These are phyloP conservation scores for Fusarium vanettenii DNA, from an alignment of 2,329 filamentous ascomycete species.

Conservation along the genomic window DNA sequence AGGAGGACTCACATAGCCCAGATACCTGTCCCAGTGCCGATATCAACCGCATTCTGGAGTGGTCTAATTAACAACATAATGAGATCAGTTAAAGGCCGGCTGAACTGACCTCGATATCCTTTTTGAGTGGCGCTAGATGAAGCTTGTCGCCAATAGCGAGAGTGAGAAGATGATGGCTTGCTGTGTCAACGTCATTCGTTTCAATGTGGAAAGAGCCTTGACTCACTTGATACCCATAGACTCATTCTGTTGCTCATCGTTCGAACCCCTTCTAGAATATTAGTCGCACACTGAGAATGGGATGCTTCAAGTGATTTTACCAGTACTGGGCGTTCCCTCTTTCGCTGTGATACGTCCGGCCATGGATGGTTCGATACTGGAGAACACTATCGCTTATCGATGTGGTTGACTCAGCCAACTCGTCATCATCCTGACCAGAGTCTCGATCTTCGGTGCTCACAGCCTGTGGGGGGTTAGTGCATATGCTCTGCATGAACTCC, in stretches of 20 bases:
- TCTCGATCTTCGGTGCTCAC: not conserved
- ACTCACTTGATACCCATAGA: slow-evolving; percentile 16
- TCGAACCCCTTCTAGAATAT: not conserved
- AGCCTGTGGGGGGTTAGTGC: not conserved
- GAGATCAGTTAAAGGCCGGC: not conserved
- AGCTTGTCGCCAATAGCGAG: not conserved
- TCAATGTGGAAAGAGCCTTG: rapidly evolving
- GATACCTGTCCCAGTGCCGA: slow-evolving; percentile 13
- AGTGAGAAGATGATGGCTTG: slow-evolving; percentile 13
- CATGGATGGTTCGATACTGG: not conserved
- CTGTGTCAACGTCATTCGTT: not conserved
- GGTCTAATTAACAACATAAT: too few relatives aligned
- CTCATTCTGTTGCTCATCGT: slow-evolving; percentile 9
- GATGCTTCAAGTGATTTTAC: not conserved
- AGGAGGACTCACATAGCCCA: slow-evolving; percentile 5
- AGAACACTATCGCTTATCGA: not conserved
- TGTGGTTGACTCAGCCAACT: not conserved
- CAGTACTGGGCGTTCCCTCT: not conserved
- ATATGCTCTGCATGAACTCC: not conserved
- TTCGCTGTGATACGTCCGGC: not conserved
- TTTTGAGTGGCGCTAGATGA: not conserved
- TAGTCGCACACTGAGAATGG: not conserved
- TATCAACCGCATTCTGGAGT: not conserved
- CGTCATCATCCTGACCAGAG: not conserved
- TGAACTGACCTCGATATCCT: not conserved